Conservation (phyloP, 2,329 filamentous ascomycete genomes). For the Coniochaeta hoffmannii region DNA sequence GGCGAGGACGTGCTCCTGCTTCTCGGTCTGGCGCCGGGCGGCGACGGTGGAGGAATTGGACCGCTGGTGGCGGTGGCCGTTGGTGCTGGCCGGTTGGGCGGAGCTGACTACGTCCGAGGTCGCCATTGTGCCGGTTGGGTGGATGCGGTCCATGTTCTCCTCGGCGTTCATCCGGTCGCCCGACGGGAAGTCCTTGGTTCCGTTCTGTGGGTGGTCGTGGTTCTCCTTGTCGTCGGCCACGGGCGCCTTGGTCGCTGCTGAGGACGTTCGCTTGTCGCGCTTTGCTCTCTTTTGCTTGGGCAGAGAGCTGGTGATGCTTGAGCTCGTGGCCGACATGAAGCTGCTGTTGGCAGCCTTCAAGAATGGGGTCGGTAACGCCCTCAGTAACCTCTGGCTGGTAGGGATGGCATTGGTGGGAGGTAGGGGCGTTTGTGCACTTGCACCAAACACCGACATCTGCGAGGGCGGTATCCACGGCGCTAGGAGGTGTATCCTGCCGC, state of each 20-base stretch:
- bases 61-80: constrained; percentile 15
- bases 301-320: constrained; percentile 71
- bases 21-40: constrained; percentile 13
- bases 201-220: constrained; percentile 18
- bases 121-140: constrained; percentile 18
- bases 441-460: constrained; percentile 74
- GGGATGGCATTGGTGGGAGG: constrained; percentile 82
- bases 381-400: constrained; percentile 82
- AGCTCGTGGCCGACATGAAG: constrained; percentile 88
- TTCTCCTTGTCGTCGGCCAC: constrained; percentile 44
- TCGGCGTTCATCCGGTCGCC: constrained; percentile 13
- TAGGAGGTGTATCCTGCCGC: constrained; percentile 86
- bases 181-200: constrained; percentile 14
- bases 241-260: constrained; percentile 15
- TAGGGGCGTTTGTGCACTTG: constrained; percentile 56
- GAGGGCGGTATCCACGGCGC: constrained; percentile 97
- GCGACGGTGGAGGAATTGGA: constrained; percentile 12
- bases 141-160: constrained; percentile 43
- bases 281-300: constrained; percentile 57
- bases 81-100: constrained; percentile 12
- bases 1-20: constrained; percentile 27
- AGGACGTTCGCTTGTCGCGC: constrained; percentile 19
- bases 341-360: constrained; percentile 92
- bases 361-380: constrained; percentile 82
- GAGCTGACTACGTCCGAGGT: not conserved